Evolutionary conservation across 1,284 basidiomycete genomes (phyloP), one percentile per base, ranked within the genome.

Genomic region (Melampsora americana): DNA sequence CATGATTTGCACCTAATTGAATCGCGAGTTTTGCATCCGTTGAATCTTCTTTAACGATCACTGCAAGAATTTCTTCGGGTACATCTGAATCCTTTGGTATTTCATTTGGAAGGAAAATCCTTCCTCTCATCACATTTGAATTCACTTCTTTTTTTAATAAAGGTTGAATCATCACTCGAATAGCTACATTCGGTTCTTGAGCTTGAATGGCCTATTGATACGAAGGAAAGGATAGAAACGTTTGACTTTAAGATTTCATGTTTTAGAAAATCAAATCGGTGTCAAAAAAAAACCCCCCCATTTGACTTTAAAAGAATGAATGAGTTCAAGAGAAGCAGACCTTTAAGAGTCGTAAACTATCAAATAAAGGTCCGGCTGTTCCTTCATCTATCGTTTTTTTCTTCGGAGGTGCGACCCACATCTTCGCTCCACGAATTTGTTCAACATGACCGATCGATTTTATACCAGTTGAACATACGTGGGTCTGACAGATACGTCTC

Each of bases 1-100:
- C 91, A 79, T 91, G 88, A 78, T 92, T 88, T 2, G 92, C 93
- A 7, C 72, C 72, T 30, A 75, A 28, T 6, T 75, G 32, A 32
- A 26, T 68, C 6, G 66, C 72, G 39, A 68, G 26, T 44, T 66
- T 53, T 16, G 46, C 56, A 62, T 92, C 90, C 20, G 90, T 88
- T 16, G 89, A 89, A 5, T 71, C 64, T 42, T 68, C 61, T 14
- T 90, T 90, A 79, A 93, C 91, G 6, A 92, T 92, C 80, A 96
- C 95, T 30, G 95, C 92, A 39, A 95, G 86, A 67, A 96, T 89
- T 70, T 87, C 88, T 78, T 91, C 90, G 79, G 90, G 88, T 53
- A 87, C 83, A 67, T 87, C 20, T 23, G 14, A 20, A 48, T 67
- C 83, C 26, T 59, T 91, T 16, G 92, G 89, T 80, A 75, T 30